Conservation (phyloP, 495 filamentous ascomycete species). For the Neurospora hispaniola region DNA sequence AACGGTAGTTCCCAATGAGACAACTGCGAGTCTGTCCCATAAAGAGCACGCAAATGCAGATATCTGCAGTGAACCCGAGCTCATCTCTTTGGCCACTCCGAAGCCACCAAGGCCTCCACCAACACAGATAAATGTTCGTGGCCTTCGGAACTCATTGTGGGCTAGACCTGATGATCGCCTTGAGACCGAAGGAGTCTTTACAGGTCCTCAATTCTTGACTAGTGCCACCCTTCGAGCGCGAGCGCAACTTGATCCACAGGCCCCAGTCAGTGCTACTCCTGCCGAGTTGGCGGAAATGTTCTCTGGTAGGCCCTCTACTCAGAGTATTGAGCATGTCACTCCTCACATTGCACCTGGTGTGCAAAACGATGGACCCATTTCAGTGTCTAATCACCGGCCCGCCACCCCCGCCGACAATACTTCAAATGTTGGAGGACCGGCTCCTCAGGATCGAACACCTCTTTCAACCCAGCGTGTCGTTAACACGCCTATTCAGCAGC, state of each 20-base stretch:
- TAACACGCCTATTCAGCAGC: neutral
- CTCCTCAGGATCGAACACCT: neutral
- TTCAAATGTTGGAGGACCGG: neutral
- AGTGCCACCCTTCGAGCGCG: neutral
- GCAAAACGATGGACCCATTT: neutral
- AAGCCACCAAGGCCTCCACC: neutral
- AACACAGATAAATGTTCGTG: neutral
- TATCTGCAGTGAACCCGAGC: neutral
- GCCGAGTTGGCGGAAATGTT: neutral
- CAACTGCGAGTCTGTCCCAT: neutral
- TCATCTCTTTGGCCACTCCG: neutral
- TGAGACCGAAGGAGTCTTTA: neutral
- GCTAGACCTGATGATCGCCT: neutral
- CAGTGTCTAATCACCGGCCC: neutral
- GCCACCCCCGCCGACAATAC: neutral
- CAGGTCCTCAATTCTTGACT: neutral
- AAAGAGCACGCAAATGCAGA: neutral
- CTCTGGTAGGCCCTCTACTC: neutral
- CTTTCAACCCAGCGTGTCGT: neutral
- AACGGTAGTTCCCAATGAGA: neutral
- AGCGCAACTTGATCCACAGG: neutral
- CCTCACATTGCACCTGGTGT: neutral
- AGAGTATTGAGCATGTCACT: neutral
- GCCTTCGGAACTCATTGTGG: neutral
- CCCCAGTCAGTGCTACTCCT: neutral